Conservation (phyloP, 129 eudicot genomes). For the Cynara cardunculus region DNA sequence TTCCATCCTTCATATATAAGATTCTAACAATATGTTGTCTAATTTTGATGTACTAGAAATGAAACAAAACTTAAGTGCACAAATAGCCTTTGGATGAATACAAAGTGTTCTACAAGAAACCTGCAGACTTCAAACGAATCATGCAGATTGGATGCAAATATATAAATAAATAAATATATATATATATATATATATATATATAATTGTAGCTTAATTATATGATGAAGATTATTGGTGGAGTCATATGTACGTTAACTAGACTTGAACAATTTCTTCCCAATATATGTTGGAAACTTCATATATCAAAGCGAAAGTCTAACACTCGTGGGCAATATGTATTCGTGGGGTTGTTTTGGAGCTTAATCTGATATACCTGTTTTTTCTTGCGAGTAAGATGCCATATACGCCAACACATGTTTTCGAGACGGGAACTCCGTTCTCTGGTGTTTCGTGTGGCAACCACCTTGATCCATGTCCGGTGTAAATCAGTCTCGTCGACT, state of each 20-base stretch:
- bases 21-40: not conserved
- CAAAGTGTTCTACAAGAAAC: not conserved
- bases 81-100: not conserved
- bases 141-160: too few species aligned
- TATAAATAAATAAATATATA: too few species aligned
- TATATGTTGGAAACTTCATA: too few species aligned
- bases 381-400: slow-evolving; percentile 95
- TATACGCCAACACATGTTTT: slow-evolving; percentile 95
- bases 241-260: too few species aligned
- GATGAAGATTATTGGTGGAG: not conserved
- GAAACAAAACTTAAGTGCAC: not conserved
- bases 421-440: slow-evolving; percentile 78
- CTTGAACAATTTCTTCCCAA: too few species aligned
- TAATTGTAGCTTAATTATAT: not conserved
- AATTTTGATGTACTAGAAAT: not conserved
- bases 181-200: too few species aligned
- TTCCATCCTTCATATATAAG: not conserved
- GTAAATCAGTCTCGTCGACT: slow-evolving; percentile 78
- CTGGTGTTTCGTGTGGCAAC: slow-evolving; percentile 75
- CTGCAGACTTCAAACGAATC: not conserved
- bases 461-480: slow-evolving; percentile 90
- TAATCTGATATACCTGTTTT: slow-evolving; percentile 52
- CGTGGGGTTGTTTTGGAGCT: not conserved
- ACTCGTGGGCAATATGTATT: not conserved
- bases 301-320: too few species aligned